Conservation (phyloP, 108 stramenopile genomes). For the Cyclotella baltica region DNA sequence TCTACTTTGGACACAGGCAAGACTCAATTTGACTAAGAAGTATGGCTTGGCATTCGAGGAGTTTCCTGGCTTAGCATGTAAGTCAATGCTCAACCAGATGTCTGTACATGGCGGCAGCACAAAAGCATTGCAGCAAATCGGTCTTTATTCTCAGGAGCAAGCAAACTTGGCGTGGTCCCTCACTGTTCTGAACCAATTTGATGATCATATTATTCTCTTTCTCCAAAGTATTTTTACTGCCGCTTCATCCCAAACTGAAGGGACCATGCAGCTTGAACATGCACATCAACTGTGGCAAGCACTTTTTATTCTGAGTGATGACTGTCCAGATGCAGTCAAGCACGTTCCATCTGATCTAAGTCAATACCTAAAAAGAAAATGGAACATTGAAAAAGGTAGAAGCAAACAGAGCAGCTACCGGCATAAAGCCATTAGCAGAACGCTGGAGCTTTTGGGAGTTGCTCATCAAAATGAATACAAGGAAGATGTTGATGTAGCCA, state of each 20-base stretch:
- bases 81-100: slow-evolving; percentile 49
- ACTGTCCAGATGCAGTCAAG: slow-evolving; percentile 68
- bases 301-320: slow-evolving; percentile 70
- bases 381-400: slow-evolving; percentile 79
- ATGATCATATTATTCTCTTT: slow-evolving; percentile 51
- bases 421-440: slow-evolving; percentile 78
- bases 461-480: slow-evolving; percentile 87
- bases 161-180: slow-evolving; percentile 88
- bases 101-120: slow-evolving; percentile 1
- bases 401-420: slow-evolving; percentile 79
- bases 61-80: slow-evolving; percentile 61
- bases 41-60: slow-evolving; percentile 58
- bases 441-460: slow-evolving; percentile 79
- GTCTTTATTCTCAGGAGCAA: slow-evolving; percentile 79
- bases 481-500: slow-evolving; percentile 91
- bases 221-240: slow-evolving; percentile 68
- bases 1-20: slow-evolving; percentile 83
- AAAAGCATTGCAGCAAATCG: slow-evolving; percentile 23
- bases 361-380: slow-evolving; percentile 66
- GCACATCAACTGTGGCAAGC: slow-evolving; percentile 92
- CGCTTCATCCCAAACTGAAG: slow-evolving; percentile 48
- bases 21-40: slow-evolving; percentile 64
- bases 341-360: slow-evolving; percentile 65
- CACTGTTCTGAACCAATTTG: slow-evolving; percentile 71
- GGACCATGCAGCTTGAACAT: slow-evolving; percentile 80